Percentiles rank a stretch among this genome's conserved stretches.
These are phyloP conservation scores for Domatiomyces globalis DNA, from an alignment of 2,329 filamentous ascomycete genomes.

Conservation along the genomic window DNA sequence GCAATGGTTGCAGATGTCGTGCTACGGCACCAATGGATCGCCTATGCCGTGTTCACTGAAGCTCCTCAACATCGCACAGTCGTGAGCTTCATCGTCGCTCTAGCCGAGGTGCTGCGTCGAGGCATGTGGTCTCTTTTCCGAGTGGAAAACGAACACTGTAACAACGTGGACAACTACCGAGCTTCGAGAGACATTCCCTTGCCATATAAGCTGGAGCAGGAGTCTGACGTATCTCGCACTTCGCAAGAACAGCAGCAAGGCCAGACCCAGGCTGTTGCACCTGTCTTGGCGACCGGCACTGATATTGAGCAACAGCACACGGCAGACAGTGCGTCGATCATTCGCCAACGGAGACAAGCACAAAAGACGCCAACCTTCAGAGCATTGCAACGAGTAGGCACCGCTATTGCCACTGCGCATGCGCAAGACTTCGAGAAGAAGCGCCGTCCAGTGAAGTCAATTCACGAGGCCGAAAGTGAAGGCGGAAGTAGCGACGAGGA, in stretches of 20 bases:
- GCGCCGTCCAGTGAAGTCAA: slow-evolving; percentile 36
- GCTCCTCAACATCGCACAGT: slow-evolving; percentile 71
- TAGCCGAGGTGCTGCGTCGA: slow-evolving; percentile 69
- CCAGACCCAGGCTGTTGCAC: background rate
- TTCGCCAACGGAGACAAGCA: slow-evolving; percentile 16
- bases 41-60: slow-evolving; percentile 72
- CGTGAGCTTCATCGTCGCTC: slow-evolving; percentile 61
- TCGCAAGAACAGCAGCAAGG: background rate
- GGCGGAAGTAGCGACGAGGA: slow-evolving; percentile 20
- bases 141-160: slow-evolving; percentile 94
- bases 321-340: slow-evolving; percentile 4
- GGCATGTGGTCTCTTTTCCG: slow-evolving; percentile 87
- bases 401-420: slow-evolving; percentile 70
- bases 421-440: slow-evolving; percentile 84
- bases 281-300: slow-evolving; percentile 7
- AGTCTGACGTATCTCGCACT: background rate
- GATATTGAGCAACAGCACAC: slow-evolving; percentile 15
- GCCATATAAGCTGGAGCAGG: slow-evolving; percentile 43
- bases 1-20: slow-evolving; percentile 75
- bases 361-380: slow-evolving; percentile 18
- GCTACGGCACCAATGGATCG: slow-evolving; percentile 85
- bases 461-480: slow-evolving; percentile 17
- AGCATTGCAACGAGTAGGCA: slow-evolving; percentile 39
- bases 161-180: slow-evolving; percentile 79
- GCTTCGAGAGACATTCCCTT: slow-evolving; percentile 77